Base-by-base conservation (phyloP, 768 basidiomycete genomes). In the Psilocybe cyanescens region DNA sequence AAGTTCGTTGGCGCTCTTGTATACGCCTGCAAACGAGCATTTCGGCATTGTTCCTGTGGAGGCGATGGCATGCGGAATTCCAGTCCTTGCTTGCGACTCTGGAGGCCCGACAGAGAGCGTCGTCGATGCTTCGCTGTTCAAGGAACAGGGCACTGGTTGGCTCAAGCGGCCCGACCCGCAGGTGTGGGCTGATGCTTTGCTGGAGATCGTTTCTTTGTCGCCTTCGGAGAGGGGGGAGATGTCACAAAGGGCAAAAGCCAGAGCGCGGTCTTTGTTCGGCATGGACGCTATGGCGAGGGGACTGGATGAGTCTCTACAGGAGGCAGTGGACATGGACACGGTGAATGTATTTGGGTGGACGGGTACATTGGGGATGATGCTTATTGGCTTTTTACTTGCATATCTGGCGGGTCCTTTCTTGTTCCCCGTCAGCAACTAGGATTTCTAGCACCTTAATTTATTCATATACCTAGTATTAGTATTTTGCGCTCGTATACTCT, bases 11-110 rank as follows among this genome's bases (percentile, higher is more conserved):
- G 92, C 86, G 0, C 79, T 99, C 0, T 81, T 99, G 6, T 99
- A 99, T 72, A 99, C 97, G 0, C 97, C 97, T 0, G 78, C 84
- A 7, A 97, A 97, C 73, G 97, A 99, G 69, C 97, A 99, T 72
- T 97, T 99, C 72, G 97, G 97, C 1, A 98, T 99, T 66, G 96
- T 90, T 0, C 97, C 97, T 2, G 85, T 98, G 3, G 97, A 99
- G 73, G 95, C 87, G 0, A 98, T 98, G 95, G 83, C 87, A 7
- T 95, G 92, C 50, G 94, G 95, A 2, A 73, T 99, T 0, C 95
- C 96, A 0, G 90, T 99, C 1, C 76, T 99, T 17, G 96, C 95
- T 0, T 94, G 91, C 67, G 76, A 93, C 70, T 88, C 85, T 60
- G 94, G 93, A 14, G 97, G 97, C 2, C 97, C 97, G 8, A 92